These are phyloP conservation scores for Acrocalymma vagum DNA, from an alignment of 2,329 filamentous ascomycete species.

Conservation along the genomic window DNA sequence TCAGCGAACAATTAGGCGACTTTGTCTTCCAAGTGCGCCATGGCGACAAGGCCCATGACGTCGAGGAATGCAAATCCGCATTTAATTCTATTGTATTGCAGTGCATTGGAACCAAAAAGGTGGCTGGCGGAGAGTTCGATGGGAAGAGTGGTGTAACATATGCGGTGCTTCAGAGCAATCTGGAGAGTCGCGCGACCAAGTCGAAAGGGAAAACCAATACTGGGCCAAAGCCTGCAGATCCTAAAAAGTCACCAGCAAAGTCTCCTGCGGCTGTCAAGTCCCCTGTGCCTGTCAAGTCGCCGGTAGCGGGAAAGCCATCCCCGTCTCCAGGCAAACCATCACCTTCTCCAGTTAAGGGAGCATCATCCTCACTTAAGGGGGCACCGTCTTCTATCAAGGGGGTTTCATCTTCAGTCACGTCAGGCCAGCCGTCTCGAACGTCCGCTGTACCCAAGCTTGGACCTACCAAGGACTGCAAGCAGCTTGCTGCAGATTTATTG, in stretches of 20 bases:
- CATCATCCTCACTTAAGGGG: no score
- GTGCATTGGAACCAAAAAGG: conserved; percentile 1
- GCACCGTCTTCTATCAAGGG: no score
- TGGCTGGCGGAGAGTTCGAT: background rate
- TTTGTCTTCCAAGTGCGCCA: conserved; percentile 1
- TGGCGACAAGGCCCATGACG: conserved; percentile 1
- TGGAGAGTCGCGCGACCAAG: background rate
- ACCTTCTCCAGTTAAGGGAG: conserved; percentile 1
- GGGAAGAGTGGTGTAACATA: background rate
- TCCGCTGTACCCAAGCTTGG: conserved; percentile 2
- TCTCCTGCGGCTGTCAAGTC: background rate
- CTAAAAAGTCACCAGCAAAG: conserved; percentile 2
- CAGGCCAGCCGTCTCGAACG: background rate
- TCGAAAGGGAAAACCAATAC: background rate
- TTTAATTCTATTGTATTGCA: conserved; percentile 4
- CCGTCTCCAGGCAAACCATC: conserved; percentile 3
- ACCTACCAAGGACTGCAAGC: conserved; percentile 7
- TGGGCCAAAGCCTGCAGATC: background rate
- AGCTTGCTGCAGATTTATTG: conserved; percentile 5
- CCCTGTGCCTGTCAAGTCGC: background rate
- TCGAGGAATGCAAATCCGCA: conserved; percentile 1
- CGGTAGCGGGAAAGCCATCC: background rate
- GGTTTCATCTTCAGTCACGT: background rate
- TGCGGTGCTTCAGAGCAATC: conserved; percentile 1
- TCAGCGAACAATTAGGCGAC: conserved; percentile 2